Conservation (phyloP, 257 asterid genomes). For the Petunia secreta region DNA sequence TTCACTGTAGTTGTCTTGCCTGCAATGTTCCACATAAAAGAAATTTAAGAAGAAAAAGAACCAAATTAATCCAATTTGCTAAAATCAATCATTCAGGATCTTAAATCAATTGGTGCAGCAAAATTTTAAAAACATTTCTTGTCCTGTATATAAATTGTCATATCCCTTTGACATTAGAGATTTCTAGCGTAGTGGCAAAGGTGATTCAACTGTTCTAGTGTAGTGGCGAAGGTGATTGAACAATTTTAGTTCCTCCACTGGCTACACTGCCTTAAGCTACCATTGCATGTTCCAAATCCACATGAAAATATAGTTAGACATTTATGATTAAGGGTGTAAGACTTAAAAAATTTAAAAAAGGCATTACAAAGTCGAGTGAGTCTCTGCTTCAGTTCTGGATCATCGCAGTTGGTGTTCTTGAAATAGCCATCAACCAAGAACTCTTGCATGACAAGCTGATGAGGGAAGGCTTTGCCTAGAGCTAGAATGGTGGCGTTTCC, state of each 20-base stretch:
- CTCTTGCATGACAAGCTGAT: slow-evolving; percentile 93
- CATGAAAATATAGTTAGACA: neutral
- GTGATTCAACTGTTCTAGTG: too few relatives aligned
- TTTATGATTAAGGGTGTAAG: neutral
- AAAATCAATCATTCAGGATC: neutral
- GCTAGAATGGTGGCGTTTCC: slow-evolving; percentile 74
- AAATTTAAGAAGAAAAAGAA: neutral
- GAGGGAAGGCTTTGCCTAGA: slow-evolving; percentile 94
- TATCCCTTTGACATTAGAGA: too few relatives aligned
- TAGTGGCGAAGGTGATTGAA: too few relatives aligned
- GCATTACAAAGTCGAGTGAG: slow-evolving; percentile 79
- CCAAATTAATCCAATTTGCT: neutral
- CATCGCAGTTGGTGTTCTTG: slow-evolving; percentile 76
- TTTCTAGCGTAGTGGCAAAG: too few relatives aligned
- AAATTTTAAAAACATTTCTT: neutral
- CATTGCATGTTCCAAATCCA: neutral
- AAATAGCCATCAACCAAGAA: slow-evolving; percentile 88
- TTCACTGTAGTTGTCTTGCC: slow-evolving; percentile 97
- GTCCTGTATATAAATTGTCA: too few relatives aligned
- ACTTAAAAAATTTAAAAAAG: too few relatives aligned
- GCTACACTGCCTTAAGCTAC: too few relatives aligned
- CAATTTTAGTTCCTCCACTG: too few relatives aligned
- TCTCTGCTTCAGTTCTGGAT: slow-evolving; percentile 79
- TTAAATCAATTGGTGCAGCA: neutral
- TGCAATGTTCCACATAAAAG: slow-evolving; percentile 29